Percentiles rank a stretch among this genome's conserved stretches.
phyloP scores from a whole-genome alignment of 1,284 basidiomycete species.

The Boletus hoseneyae region DNA sequence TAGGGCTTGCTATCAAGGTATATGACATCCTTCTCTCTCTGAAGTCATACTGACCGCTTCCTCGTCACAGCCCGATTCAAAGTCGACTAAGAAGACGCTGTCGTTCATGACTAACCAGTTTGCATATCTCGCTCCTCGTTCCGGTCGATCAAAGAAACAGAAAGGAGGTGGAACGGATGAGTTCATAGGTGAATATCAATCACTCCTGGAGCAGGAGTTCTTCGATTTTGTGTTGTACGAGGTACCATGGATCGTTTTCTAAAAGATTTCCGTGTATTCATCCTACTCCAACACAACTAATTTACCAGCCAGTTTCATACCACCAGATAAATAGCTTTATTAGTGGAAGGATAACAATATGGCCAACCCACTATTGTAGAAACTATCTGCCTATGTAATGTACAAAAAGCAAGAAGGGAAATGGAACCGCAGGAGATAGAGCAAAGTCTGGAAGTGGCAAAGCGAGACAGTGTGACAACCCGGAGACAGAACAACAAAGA shows the following conservation, averaged over 20 bases:
- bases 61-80: slow-evolving; percentile 75
- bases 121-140: slow-evolving; percentile 71
- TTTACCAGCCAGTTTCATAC: slow-evolving; percentile 4
- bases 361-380: slow-evolving; percentile 49
- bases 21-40: slow-evolving; percentile 14
- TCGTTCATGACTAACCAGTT: slow-evolving; percentile 74
- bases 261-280: slow-evolving; percentile 16
- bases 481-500: slow-evolving; percentile 17
- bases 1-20: too few species aligned
- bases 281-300: background rate
- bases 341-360: slow-evolving; percentile 52
- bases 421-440: slow-evolving; percentile 22
- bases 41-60: background rate
- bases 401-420: slow-evolving; percentile 31
- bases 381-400: slow-evolving; percentile 39
- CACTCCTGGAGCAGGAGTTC: slow-evolving; percentile 90
- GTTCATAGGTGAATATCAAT: slow-evolving; percentile 85
- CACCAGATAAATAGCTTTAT: slow-evolving; percentile 31
- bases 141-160: slow-evolving; percentile 42
- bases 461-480: slow-evolving; percentile 26
- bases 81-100: slow-evolving; percentile 79
- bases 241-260: slow-evolving; percentile 74
- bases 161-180: slow-evolving; percentile 51
- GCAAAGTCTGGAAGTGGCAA: slow-evolving; percentile 18
- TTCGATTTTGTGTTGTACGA: slow-evolving; percentile 92